These are phyloP conservation scores for Sphaerostilbella broomeana DNA, from an alignment of 2,329 filamentous ascomycete genomes.

Conservation along the genomic window DNA sequence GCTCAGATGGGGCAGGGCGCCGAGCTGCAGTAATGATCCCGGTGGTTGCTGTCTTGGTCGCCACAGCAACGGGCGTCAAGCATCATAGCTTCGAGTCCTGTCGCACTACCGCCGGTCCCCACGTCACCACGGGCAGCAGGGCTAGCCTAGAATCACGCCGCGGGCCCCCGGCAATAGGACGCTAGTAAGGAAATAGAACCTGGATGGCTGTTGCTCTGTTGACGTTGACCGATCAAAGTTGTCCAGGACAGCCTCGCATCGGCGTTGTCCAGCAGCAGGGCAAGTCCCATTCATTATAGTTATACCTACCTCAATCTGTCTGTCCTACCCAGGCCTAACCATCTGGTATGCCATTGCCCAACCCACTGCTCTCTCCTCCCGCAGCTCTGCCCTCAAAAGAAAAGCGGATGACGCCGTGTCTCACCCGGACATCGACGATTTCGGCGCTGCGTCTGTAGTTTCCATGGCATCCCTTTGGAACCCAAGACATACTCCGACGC, in stretches of 20 bases:
- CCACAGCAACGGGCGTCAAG: slow-evolving; percentile 26
- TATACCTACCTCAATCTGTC: too few species aligned
- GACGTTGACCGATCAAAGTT: too few species aligned
- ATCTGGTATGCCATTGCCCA: too few species aligned
- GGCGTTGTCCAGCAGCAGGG: too few species aligned
- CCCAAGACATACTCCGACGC: slow-evolving; percentile 1
- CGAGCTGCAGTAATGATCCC: slow-evolving; percentile 19
- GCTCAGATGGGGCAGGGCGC: slow-evolving; percentile 20
- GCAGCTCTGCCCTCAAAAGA: too few species aligned
- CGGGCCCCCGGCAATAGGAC: background rate
- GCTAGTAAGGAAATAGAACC: too few species aligned
- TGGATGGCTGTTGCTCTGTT: too few species aligned
- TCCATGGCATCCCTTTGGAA: slow-evolving; percentile 3
- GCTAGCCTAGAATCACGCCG: background rate
- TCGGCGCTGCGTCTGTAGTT: background rate
- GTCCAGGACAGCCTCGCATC: too few species aligned
- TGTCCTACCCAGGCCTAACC: too few species aligned
- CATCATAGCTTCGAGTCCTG: slow-evolving; percentile 1
- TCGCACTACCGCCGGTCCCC: slow-evolving; percentile 7
- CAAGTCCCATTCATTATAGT: too few species aligned
- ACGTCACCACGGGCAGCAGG: background rate
- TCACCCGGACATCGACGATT: background rate
- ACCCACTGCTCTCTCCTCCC: too few species aligned
- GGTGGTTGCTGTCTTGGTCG: slow-evolving; percentile 27
- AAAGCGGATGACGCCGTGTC: background rate